Conservation (phyloP, 306 rosid species). For the Trifolium pratense region DNA sequence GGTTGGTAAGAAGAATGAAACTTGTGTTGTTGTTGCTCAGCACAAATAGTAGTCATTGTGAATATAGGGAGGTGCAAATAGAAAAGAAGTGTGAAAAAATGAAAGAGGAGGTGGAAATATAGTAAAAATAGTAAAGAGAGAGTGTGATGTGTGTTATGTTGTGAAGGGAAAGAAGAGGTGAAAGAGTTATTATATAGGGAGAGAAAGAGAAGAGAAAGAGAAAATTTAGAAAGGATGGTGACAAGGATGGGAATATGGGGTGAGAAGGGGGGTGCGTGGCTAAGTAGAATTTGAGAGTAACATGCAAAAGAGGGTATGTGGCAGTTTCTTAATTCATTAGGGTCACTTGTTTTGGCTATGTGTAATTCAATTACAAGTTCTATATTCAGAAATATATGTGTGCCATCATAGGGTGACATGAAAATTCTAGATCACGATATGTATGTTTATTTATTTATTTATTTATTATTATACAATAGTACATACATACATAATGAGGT, state of each 20-base stretch:
- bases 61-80: neutral
- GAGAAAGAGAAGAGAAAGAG: conserved; percentile 3
- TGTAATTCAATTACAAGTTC: conserved; percentile 32
- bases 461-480: too few relatives aligned
- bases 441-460: neutral
- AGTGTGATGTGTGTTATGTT: neutral
- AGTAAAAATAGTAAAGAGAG: neutral
- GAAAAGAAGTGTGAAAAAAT: neutral
- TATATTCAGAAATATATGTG: conserved; percentile 18
- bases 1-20: conserved; percentile 46
- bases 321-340: conserved; percentile 51
- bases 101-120: neutral
- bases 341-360: neutral
- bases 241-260: conserved; percentile 40
- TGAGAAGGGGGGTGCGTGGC: conserved; percentile 70
- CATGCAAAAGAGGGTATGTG: conserved; percentile 93
- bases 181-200: conserved; percentile 51
- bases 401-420: conserved; percentile 25
- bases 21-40: conserved; percentile 57
- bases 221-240: conserved; percentile 9
- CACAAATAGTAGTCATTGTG: conserved; percentile 62
- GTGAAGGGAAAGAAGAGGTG: conserved; percentile 44
- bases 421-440: conserved; percentile 43
- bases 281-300: conserved; percentile 58
- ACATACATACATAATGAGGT: too few relatives aligned